phyloP scores from a whole-genome alignment of 2,329 filamentous ascomycete genomes.

The Pseudocercospora eumusae region DNA sequence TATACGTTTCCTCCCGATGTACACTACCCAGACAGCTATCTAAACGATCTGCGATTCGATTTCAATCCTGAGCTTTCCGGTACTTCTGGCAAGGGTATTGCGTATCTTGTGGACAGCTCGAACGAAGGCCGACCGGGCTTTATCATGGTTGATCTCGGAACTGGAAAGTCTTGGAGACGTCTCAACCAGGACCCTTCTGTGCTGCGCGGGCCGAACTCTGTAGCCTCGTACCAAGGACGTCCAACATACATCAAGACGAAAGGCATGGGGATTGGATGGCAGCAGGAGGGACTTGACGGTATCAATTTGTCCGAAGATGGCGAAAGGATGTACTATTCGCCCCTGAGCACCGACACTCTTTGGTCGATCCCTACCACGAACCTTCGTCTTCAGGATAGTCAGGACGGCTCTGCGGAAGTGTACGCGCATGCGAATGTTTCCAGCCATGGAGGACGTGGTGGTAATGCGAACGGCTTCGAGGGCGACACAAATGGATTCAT shows the following conservation, averaged over 20 bases:
- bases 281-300: constrained; percentile 44
- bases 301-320: constrained; percentile 41
- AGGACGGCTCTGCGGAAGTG: constrained; percentile 42
- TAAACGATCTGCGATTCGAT: constrained; percentile 53
- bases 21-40: constrained; percentile 50
- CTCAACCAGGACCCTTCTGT: constrained; percentile 40
- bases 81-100: constrained; percentile 46
- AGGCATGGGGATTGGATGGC: constrained; percentile 35
- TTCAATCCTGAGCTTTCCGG: constrained; percentile 44
- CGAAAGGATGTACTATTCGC: constrained; percentile 48
- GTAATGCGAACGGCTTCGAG: constrained; percentile 51
- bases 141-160: constrained; percentile 50
- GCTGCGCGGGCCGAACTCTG: constrained; percentile 36
- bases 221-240: constrained; percentile 39
- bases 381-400: constrained; percentile 36
- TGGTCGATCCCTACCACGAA: constrained; percentile 38
- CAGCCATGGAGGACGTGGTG: constrained; percentile 49
- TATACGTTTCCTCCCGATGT: constrained; percentile 48
- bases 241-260: constrained; percentile 36
- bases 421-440: constrained; percentile 50
- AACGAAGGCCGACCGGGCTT: constrained; percentile 51
- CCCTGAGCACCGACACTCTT: constrained; percentile 44
- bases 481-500: constrained; percentile 48
- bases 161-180: constrained; percentile 46
- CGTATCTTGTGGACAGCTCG: constrained; percentile 50